A percentile compares a stretch with the other conserved stretches of the same genome.
These are phyloP conservation scores for Mortierella sp. DNA, from an alignment of 371 early-diverging fungal genomes.

Conservation along the genomic window DNA sequence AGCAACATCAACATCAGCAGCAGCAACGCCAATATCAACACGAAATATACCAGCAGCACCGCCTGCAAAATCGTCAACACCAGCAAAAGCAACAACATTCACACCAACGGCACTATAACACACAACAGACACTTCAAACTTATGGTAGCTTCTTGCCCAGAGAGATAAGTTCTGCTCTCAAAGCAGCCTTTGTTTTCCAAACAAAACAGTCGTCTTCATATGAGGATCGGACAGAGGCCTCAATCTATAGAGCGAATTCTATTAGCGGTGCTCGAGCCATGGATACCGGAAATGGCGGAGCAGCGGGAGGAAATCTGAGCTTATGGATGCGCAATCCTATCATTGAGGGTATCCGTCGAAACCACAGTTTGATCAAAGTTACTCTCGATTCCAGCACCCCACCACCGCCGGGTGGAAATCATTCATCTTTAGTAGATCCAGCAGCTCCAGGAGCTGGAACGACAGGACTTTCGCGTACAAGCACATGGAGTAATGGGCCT, in stretches of 20 bases:
- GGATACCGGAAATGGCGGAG: background rate
- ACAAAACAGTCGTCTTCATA: background rate
- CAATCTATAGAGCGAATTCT: background rate
- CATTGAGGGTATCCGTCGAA: constrained; percentile 52
- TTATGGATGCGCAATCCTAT: constrained; percentile 35
- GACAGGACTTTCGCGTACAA: background rate
- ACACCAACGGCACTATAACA: background rate
- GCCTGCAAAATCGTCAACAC: background rate
- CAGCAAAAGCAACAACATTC: background rate
- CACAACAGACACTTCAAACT: background rate
- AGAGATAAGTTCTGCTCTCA: constrained; percentile 13
- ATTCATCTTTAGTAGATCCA: background rate
- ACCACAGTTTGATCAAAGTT: constrained; percentile 54
- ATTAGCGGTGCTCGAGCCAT: background rate
- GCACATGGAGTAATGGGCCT: background rate
- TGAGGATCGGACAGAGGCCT: background rate
- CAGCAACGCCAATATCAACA: background rate
- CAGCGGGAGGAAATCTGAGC: background rate
- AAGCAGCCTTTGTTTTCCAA: constrained; percentile 12
- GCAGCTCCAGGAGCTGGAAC: background rate
- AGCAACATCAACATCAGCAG: background rate
- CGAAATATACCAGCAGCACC: constrained; percentile 7
- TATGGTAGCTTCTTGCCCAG: constrained; percentile 14
- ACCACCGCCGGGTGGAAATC: background rate
- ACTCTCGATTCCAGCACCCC: constrained; percentile 20